Conservation (phyloP, 2,329 filamentous ascomycete species). For the Aspergillus sp. region DNA sequence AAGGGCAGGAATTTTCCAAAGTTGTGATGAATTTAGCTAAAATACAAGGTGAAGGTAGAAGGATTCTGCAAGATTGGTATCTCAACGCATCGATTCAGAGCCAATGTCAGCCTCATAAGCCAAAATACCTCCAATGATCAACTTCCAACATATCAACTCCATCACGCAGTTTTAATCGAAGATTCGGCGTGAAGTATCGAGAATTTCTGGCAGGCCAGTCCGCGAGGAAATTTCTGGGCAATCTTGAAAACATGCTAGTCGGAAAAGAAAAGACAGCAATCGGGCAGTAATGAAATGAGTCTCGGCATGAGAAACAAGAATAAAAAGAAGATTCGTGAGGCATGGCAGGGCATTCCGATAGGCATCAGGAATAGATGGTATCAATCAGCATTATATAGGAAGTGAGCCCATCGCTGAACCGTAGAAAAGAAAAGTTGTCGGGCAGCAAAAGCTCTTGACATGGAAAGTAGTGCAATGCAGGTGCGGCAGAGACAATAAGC, state of each 20-base stretch:
- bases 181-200: not conserved
- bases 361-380: constrained; percentile 37
- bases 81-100: constrained; percentile 2
- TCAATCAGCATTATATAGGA: constrained; percentile 39
- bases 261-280: not conserved
- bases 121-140: not conserved
- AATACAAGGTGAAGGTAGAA: not conserved
- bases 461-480: constrained; percentile 13
- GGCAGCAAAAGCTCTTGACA: constrained; percentile 21
- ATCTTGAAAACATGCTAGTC: not conserved
- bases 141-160: not conserved
- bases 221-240: not conserved
- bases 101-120: not conserved
- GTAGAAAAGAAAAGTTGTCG: constrained; percentile 27
- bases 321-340: constrained; percentile 15
- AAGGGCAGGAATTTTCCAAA: not conserved
- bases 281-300: not conserved
- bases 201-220: too few relatives aligned
- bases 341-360: constrained; percentile 12
- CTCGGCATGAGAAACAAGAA: not conserved
- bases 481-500: constrained; percentile 15
- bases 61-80: constrained; percentile 6
- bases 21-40: constrained; percentile 6
- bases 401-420: constrained; percentile 31
- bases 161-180: too few relatives aligned